phyloP scores from a whole-genome alignment of 495 filamentous ascomycete genomes.

The Penicillium lividum region DNA sequence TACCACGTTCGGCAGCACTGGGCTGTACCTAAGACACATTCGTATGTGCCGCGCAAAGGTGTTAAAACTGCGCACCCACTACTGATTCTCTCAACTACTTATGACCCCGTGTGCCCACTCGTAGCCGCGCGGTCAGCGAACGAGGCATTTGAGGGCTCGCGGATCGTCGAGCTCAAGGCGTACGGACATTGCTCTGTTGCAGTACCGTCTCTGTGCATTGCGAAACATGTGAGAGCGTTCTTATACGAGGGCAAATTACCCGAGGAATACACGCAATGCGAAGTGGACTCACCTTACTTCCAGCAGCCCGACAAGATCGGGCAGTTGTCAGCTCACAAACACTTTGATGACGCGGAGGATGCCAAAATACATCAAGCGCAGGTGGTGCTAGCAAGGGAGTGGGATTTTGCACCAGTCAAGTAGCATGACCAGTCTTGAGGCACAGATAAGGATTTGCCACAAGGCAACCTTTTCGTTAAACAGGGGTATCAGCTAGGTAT shows the following conservation, averaged over 20 bases:
- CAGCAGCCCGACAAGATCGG: slow-evolving; percentile 21
- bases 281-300: slow-evolving; percentile 36
- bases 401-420: neutral
- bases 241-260: slow-evolving; percentile 42
- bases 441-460: too few relatives aligned
- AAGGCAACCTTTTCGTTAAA: too few relatives aligned
- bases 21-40: slow-evolving; percentile 38
- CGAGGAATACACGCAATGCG: slow-evolving; percentile 31
- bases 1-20: slow-evolving; percentile 43
- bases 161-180: slow-evolving; percentile 42
- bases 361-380: slow-evolving; percentile 17
- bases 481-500: too few relatives aligned
- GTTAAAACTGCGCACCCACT: slow-evolving; percentile 42
- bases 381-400: slow-evolving; percentile 10
- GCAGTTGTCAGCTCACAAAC: slow-evolving; percentile 6
- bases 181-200: slow-evolving; percentile 49
- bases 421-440: too few relatives aligned
- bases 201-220: slow-evolving; percentile 39
- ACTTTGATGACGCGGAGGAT: slow-evolving; percentile 18
- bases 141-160: slow-evolving; percentile 38
- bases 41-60: slow-evolving; percentile 30
- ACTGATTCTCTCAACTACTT: slow-evolving; percentile 43
- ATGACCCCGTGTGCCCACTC: slow-evolving; percentile 47
- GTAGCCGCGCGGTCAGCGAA: slow-evolving; percentile 39
- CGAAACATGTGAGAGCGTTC: slow-evolving; percentile 35